A percentile compares a stretch with the other conserved stretches of the same genome.
Conservation (phyloP, 2,329 filamentous ascomycete species). For the Trichoderma gracile region DNA sequence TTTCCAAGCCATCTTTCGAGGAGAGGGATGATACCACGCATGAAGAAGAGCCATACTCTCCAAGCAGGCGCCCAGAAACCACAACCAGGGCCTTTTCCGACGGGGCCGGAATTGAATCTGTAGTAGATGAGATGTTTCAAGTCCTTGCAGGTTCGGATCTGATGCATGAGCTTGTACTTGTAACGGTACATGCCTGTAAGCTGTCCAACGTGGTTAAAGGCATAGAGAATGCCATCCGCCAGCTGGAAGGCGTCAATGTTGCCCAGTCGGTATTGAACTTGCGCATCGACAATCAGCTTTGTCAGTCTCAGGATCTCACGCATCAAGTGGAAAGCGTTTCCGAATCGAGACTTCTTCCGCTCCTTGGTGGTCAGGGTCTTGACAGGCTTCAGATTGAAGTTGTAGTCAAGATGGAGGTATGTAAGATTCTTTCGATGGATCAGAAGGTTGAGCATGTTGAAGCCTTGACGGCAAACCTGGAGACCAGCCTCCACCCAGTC, state of each 20-base stretch:
- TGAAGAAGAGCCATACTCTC: conserved; percentile 99
- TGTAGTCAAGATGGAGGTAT: conserved; percentile 97
- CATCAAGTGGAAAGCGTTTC: conserved; percentile 99
- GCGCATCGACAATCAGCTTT: conserved; percentile 96
- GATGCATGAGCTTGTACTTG: conserved; percentile 99
- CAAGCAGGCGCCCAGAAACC: conserved; percentile 99
- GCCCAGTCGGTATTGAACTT: conserved; percentile 94
- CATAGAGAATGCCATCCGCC: conserved; percentile 97
- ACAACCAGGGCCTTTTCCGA: conserved; percentile 95
- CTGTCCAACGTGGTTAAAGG: conserved; percentile 98
- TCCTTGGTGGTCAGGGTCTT: conserved; percentile 99
- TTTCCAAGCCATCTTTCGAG: conserved; percentile 98
- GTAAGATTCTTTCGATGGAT: conserved; percentile 99
- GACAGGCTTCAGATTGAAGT: conserved; percentile 98
- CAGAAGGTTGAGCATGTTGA: conserved; percentile 97
- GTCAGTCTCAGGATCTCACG: conserved; percentile 93
- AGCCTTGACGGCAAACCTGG: conserved; percentile 96
- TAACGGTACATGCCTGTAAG: conserved; percentile 99
- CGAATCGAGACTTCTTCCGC: conserved; percentile 98
- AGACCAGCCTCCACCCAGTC: conserved; percentile 99
- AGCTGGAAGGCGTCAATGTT: conserved; percentile 99
- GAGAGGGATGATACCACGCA: conserved; percentile 95
- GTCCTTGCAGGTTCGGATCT: conserved; percentile 98
- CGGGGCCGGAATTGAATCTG: conserved; percentile 93
- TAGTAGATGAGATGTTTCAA: conserved; percentile 99